phyloP scores from a whole-genome alignment of 164 flowering plant species.

The Cinnamomum chago region DNA sequence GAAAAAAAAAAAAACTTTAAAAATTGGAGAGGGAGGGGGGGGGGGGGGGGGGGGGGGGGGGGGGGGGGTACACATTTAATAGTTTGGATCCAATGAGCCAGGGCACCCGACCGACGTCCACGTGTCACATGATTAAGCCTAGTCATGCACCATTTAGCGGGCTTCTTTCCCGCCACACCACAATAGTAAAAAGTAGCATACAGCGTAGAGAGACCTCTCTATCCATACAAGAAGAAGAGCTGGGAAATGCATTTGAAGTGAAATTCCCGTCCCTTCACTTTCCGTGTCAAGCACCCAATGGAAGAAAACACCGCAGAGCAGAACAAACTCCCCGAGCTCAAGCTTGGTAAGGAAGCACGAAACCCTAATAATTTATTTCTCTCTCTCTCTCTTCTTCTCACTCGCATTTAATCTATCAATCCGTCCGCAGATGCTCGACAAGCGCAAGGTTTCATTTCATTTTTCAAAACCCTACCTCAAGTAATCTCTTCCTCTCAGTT shows the following conservation, averaged over 20 bases:
- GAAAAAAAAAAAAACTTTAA: no score
- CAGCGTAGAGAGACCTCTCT: neutral
- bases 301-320: slow-evolving; percentile 47
- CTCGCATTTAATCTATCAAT: neutral
- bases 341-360: slow-evolving; percentile 46
- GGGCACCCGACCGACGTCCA: no score
- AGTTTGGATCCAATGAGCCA: no score
- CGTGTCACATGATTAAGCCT: no score
- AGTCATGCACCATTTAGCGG: neutral
- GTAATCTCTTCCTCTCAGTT: slow-evolving; percentile 31
- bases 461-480: slow-evolving; percentile 77
- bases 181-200: neutral
- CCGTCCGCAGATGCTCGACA: slow-evolving; percentile 71
- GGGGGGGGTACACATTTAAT: no score
- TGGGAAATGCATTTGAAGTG: neutral
- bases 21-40: no score
- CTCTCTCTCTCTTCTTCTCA: neutral
- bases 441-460: slow-evolving; percentile 94
- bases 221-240: neutral
- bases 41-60: no score
- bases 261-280: neutral
- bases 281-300: slow-evolving; percentile 20
- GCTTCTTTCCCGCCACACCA: slow-evolving; percentile 1
- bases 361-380: neutral
- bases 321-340: slow-evolving; percentile 88